Base-by-base conservation (phyloP, 208 protist species). In the Acanthamoeba healyi region DNA sequence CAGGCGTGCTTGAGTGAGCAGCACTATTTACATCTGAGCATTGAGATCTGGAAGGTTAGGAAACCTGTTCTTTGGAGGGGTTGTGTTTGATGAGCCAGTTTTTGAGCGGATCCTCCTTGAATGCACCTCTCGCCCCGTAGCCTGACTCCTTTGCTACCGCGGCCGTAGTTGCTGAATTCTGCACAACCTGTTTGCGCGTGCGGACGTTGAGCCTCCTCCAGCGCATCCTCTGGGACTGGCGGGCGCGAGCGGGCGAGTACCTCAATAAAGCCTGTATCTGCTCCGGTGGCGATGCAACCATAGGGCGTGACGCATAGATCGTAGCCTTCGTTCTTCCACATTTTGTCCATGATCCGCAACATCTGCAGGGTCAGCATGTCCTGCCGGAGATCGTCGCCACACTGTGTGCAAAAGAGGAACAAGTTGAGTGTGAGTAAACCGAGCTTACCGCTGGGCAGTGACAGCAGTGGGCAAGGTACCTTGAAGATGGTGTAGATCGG, bases 341-440 rank as follows among this genome's bases (percentile, higher is more conserved):
- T 38, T 89, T 97, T 95, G 97, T 99, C 98, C 98, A 99, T 99
- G 36, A 99, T 93, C 36, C 96, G 94, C 1, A 99, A 94, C 93
- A 99, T 94, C 94, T 99, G 98, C 49, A 99, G 94, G 7, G 98
- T 98, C 14, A 99, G 95, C 77, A 98, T 95, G 95, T 99, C 98
- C 94, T 99, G 98, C 32, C 99, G 95, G 49, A 99, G 92, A 95
- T 99, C 99, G 92, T 99, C 98, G 36, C 97, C 97, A 32, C 38
- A 82, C 67, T 77, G 26, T 12, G 44, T 15, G 3, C 56, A 9
- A 77, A 44, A 5, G 19, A 7, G 0, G 6, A 63, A 17, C 14
- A 56, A 7, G 49, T 3, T 7, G 1, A 56, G 22, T 56, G 22
- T 2, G 29, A 63, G 24, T n/a, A 9, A 14, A 1, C n/a, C n/a